These are phyloP conservation scores for Globisporangium recalcitrans DNA, from an alignment of 352 stramenopile species.

Conservation along the genomic window DNA sequence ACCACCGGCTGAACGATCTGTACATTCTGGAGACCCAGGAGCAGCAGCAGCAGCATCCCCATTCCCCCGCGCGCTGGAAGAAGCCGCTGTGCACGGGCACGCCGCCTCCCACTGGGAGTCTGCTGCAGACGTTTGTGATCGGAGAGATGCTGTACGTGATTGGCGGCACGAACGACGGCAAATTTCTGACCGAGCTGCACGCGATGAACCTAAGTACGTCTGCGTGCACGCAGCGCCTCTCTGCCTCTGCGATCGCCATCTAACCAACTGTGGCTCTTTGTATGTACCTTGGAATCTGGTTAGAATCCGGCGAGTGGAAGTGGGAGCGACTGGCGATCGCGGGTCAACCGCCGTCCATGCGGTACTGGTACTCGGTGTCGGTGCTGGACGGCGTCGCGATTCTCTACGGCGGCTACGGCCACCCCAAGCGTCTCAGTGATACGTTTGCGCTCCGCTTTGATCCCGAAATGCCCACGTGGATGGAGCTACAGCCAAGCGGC, in stretches of 20 bases:
- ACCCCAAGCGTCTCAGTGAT: slow-evolving; percentile 41
- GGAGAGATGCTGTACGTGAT: slow-evolving; percentile 45
- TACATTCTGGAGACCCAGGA: slow-evolving; percentile 34
- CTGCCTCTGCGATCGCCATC: background rate
- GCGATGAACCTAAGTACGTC: slow-evolving; percentile 45
- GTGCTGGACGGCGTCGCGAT: slow-evolving; percentile 39
- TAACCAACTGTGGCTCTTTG: background rate
- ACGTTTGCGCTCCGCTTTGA: slow-evolving; percentile 57
- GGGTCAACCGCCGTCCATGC: slow-evolving; percentile 45
- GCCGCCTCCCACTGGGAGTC: slow-evolving; percentile 32
- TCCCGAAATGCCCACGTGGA: slow-evolving; percentile 36
- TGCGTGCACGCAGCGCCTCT: background rate
- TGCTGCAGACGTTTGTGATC: slow-evolving; percentile 54
- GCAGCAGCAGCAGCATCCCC: background rate
- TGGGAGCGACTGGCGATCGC: slow-evolving; percentile 45
- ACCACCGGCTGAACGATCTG: slow-evolving; percentile 48
- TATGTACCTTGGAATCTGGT: background rate
- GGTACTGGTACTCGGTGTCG: slow-evolving; percentile 56
- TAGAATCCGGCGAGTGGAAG: slow-evolving; percentile 38
- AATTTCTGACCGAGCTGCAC: slow-evolving; percentile 54
- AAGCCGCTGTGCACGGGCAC: slow-evolving; percentile 30
- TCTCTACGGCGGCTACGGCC: slow-evolving; percentile 53
- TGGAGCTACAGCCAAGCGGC: slow-evolving; percentile 33
- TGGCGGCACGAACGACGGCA: slow-evolving; percentile 50
- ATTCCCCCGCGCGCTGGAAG: slow-evolving; percentile 22